phyloP scores from a whole-genome alignment of 345 rosid genomes.

The Eucalyptus fibrosa region DNA sequence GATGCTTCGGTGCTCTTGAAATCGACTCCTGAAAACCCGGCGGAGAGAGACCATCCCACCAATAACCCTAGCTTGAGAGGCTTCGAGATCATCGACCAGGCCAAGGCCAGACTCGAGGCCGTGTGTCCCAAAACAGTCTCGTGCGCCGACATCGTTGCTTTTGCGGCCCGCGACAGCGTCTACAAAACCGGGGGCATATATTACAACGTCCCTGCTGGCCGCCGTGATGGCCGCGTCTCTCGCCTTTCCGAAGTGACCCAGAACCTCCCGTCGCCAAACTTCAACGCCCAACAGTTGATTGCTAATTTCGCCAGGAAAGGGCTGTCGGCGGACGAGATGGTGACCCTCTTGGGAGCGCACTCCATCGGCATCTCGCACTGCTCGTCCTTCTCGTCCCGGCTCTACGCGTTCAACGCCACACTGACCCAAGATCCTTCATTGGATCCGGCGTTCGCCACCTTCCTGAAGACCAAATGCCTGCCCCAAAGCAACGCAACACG shows the following conservation, averaged over 20 bases:
- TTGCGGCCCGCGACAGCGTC: conserved; percentile 25
- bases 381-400: conserved; percentile 16
- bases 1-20: conserved; percentile 33
- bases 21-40: not conserved
- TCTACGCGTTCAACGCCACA: conserved; percentile 18
- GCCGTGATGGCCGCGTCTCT: conserved; percentile 27
- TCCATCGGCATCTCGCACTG: conserved; percentile 27
- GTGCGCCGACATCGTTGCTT: conserved; percentile 35
- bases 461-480: conserved; percentile 26
- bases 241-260: not conserved
- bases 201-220: conserved; percentile 21
- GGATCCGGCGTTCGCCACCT: conserved; percentile 2
- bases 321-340: conserved; percentile 24
- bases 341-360: conserved; percentile 38
- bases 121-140: conserved; percentile 25
- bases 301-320: conserved; percentile 18
- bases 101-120: conserved; percentile 20
- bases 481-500: not conserved
- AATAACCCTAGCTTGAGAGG: conserved; percentile 31
- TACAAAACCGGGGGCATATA: conserved; percentile 4
- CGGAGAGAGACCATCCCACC: conserved; percentile 17
- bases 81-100: conserved; percentile 31
- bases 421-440: conserved; percentile 22
- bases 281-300: conserved; percentile 7
- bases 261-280: conserved; percentile 11